Evolutionary conservation across 176 grass and related monocot genomes (phyloP), one percentile per base, ranked within the genome.

Genomic region (Musa acuminata): DNA sequence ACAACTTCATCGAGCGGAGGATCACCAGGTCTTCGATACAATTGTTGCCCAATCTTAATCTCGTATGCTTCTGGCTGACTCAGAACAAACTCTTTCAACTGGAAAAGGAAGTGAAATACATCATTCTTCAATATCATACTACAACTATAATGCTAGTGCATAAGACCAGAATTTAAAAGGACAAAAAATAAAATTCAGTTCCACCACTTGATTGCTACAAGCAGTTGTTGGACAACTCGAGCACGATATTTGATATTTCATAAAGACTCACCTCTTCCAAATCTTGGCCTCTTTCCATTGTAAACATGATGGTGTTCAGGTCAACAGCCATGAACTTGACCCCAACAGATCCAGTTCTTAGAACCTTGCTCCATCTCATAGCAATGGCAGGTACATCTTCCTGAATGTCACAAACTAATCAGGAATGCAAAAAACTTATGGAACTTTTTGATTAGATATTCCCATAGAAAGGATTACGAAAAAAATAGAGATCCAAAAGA

Each of bases 281-380:
- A 80, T 93, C 86, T 17, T 77, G 90, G 43, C 87, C 90, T 71
- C 66, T 89, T 60, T 91, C 90, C 84, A 89, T 82, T 22, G 90
- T 93, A 85, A 98, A 93, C 95, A 98, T 98, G 86, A 98, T 79
- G 11, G 88, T 93, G 48, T 81, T 87, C 19, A 87, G 81, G 72
- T 98, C 90, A 9, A 93, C 82, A 16, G 95, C 87, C 53, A 93
- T 87, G 68, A 98, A 93, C 11, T 85, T 92, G 17, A 80, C 81
- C 58, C 88, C 88, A 55, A 98, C 77, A 62, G 88, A 78, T 63
- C 90, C 95, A 52, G 95, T 85, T 22, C 89, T 83, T 35, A 98
- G 82, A 77, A 98, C 86, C 64, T 91, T 89, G 82, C 72, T 98
- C 94, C 94, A 98, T 67, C 81, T 83, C 82, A 85, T 89, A 53